Evolutionary conservation across 108 stramenopile genomes (phyloP), one percentile per base, ranked within the genome.

Genomic region (Nitzschia putrida): DNA sequence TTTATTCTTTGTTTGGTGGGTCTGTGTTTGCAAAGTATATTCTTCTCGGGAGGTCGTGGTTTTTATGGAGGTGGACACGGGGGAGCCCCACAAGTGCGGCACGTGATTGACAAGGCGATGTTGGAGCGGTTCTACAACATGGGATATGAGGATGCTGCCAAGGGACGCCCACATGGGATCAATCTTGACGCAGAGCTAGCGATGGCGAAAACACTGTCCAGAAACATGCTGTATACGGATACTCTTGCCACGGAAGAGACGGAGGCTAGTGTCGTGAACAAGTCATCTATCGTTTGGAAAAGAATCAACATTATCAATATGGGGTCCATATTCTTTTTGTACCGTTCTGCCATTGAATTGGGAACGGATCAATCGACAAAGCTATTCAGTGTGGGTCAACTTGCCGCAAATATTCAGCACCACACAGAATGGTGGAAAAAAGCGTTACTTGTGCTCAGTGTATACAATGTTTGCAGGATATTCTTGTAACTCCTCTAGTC

Each of bases 81-180:
- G 16, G 57, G 8, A 26, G 47, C 39, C 63, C 20, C 55, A 2
- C n/a, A 42, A 13, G 43, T 14, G 39, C 61, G 50, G 7, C 22
- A 38, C 49, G 42, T 26, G 0, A 44, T 74, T 24, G 61, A 74
- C 51, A 39, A 47, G 24, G 59, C 45, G 10, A 53, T 59, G 22
- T 10, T 77, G 61, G 79, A 85, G 63, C 37, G 69, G 34, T 77
- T 61, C 57, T 86, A 86, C 72, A 72, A 81, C 23, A 14, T 80
- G 58, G 85, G 85, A 37, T 86, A 78, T 42, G 72, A 84, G 20
- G 86, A 87, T 77, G 83, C 70, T 1, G 57, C 40, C 10, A 61
- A 59, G 13, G 71, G 70, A 1, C 61, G 61, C 6, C 52, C 64
- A 10, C 74, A 59, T 61, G 83, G 83, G 22, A 54, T 67, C 34